These are phyloP conservation scores for Talaromyces funiculosus DNA, from an alignment of 2,329 filamentous ascomycete genomes.

Conservation along the genomic window DNA sequence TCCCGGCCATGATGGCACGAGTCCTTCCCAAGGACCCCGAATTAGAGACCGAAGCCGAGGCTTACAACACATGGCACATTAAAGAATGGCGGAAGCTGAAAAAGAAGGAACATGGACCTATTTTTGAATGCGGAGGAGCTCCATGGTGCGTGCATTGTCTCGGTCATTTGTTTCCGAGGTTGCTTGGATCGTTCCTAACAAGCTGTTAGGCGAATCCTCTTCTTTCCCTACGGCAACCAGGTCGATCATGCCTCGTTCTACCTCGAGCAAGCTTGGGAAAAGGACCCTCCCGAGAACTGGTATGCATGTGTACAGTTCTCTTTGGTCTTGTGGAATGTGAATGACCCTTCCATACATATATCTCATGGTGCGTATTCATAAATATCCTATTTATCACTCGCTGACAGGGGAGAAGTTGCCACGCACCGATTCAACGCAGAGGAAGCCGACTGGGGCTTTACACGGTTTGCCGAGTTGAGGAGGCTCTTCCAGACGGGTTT, in stretches of 20 bases:
- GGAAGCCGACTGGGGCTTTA: conserved; percentile 98
- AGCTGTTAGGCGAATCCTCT: conserved; percentile 72
- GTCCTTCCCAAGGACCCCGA: conserved; percentile 73
- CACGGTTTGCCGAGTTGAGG: conserved; percentile 84
- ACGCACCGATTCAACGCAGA: conserved; percentile 94
- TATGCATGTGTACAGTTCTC: conserved; percentile 95
- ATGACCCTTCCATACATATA: conserved; percentile 76
- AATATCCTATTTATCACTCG: not conserved
- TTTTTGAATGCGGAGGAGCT: conserved; percentile 77
- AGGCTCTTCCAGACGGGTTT: conserved; percentile 75
- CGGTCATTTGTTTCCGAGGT: not conserved
- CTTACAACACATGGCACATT: conserved; percentile 78
- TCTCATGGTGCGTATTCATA: conserved; percentile 54
- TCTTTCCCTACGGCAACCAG: conserved; percentile 94
- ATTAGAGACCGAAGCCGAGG: conserved; percentile 71
- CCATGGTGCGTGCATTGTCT: conserved; percentile 64
- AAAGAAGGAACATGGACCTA: conserved; percentile 79
- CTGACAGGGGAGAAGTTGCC: conserved; percentile 51
- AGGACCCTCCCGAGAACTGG: conserved; percentile 80
- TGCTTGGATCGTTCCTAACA: not conserved
- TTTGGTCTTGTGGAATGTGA: conserved; percentile 87
- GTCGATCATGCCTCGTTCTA: conserved; percentile 93
- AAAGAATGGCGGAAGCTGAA: conserved; percentile 70
- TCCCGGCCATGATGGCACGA: conserved; percentile 77
- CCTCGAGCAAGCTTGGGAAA: conserved; percentile 84